Conservation (phyloP, 176 grass and related monocot species). For the Aegilops umbellulata region DNA sequence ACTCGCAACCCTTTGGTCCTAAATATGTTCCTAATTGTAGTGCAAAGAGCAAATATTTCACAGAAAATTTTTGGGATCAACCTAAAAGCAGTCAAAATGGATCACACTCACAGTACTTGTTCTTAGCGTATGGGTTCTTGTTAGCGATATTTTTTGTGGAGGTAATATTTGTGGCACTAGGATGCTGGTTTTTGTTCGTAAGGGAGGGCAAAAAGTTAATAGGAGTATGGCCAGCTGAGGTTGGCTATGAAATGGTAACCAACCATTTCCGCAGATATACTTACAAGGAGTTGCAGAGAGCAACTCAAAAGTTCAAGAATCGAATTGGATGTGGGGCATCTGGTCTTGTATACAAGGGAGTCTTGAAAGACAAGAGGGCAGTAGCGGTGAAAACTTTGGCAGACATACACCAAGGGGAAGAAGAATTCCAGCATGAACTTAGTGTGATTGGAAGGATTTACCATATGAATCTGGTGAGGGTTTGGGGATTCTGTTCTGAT, state of each 20-base stretch:
- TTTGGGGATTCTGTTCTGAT: slow-evolving; percentile 14
- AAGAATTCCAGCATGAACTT: slow-evolving; percentile 1
- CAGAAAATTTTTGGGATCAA: slow-evolving; percentile 14
- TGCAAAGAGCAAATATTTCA: background rate
- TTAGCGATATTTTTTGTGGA: slow-evolving; percentile 32
- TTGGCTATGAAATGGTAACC: background rate
- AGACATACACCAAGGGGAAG: background rate
- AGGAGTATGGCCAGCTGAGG: slow-evolving; percentile 35
- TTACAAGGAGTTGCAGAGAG: background rate
- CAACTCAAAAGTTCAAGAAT: background rate
- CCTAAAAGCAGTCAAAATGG: background rate
- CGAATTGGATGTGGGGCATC: background rate
- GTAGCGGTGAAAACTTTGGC: background rate
- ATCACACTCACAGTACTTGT: slow-evolving; percentile 19
- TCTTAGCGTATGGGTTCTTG: slow-evolving; percentile 14
- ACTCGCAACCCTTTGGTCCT: slow-evolving; percentile 28
- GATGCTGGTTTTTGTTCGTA: slow-evolving; percentile 25
- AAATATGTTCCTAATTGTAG: slow-evolving; percentile 21
- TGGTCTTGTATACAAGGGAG: background rate
- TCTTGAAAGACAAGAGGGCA: background rate
- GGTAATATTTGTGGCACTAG: slow-evolving; percentile 23
- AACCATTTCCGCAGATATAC: slow-evolving; percentile 2
- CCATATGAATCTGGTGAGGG: background rate
- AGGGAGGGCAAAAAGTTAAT: slow-evolving; percentile 1
- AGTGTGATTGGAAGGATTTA: background rate